Conservation (phyloP, 768 basidiomycete species). For the Grammothele lineata region DNA sequence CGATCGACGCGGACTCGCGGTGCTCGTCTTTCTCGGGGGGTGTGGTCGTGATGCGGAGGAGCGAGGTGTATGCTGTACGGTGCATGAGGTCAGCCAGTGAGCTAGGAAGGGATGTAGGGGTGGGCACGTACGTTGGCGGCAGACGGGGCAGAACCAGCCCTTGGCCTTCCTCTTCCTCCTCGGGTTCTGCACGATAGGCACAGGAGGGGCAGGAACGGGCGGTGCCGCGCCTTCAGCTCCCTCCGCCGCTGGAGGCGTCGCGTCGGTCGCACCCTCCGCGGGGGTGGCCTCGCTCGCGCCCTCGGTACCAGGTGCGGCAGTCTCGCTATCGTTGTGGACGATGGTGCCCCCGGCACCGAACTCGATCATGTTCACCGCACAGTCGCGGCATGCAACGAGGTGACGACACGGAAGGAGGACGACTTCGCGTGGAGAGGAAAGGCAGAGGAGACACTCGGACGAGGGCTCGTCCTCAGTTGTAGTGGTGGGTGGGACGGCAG, state of each 20-base stretch:
- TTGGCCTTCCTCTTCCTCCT: conserved; percentile 90
- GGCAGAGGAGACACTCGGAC: conserved; percentile 88
- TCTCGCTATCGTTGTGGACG: conserved; percentile 43
- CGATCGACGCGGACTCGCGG: conserved; percentile 18
- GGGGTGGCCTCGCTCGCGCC: background rate
- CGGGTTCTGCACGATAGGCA: conserved; percentile 21
- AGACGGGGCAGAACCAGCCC: conserved; percentile 97
- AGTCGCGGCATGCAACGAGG: conserved; percentile 92
- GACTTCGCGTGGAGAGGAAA: conserved; percentile 85
- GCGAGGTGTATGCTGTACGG: conserved; percentile 74
- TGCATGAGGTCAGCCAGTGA: background rate
- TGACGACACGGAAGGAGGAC: conserved; percentile 92
- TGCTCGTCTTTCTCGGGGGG: conserved; percentile 43
- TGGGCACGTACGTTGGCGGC: conserved; percentile 77
- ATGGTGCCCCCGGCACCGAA: conserved; percentile 92
- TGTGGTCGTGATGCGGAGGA: conserved; percentile 74
- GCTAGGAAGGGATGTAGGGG: background rate
- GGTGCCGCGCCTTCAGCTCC: conserved; percentile 12
- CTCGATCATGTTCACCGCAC: conserved; percentile 95
- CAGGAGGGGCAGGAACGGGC: conserved; percentile 15
- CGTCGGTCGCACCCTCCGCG: background rate
- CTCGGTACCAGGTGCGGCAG: conserved; percentile 25
- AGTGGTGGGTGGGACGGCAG: conserved; percentile 26
- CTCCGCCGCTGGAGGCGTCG: background rate
- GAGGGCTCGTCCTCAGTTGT: conserved; percentile 63